Base-by-base conservation (phyloP, 2,329 filamentous ascomycete species). In the Didymella keratinophila region DNA sequence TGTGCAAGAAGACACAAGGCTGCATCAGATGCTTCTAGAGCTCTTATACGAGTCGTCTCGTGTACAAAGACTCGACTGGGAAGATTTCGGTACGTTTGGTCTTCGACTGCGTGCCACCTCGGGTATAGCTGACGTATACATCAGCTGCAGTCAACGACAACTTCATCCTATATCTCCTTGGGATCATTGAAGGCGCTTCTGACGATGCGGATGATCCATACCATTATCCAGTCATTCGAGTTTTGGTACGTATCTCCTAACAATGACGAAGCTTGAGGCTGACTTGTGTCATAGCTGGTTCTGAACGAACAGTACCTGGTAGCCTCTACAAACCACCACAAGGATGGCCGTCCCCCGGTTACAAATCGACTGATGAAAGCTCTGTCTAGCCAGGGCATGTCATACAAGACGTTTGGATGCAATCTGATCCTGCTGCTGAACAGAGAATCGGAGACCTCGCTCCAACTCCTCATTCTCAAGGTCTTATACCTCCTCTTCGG, bases 221-320 rank as follows among this genome's bases (percentile, higher is more conserved):
- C 75, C 94, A 98, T 75, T 98, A 97, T 75, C 90, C 92, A 6
- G 89, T 97, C 44, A 97, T 99, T 71, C 87, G 93, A 64, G 93
- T 98, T 48, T 77, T 99, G 79, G 93, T 96, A 79, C 75, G 88
- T 81, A 14, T 18, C 23, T n/a, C 44, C 18, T 23, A 27, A 4
- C 21, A n/a, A 43, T n/a, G 11, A 27, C 6, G 21, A 10, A 27
- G 10, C 2, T 2, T 12, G 23, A 46, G 28, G 16, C 51, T 65
- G 37, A 62, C 52, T 52, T 42, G 25, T 52, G 18, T 18, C 32
- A 50, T 65, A 96, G 92, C 86, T 99, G 68, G 93, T 98, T 27
- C 80, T 99, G 64, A 99, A 99, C 78, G 95, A 99, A 77, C 95
- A 99, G 78, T 99, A 97, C 78, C 96, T 99, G 91, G 88, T 98